Base-by-base conservation (phyloP, 2,329 filamentous ascomycete species). In the Pseudofabraea citricarpa region DNA sequence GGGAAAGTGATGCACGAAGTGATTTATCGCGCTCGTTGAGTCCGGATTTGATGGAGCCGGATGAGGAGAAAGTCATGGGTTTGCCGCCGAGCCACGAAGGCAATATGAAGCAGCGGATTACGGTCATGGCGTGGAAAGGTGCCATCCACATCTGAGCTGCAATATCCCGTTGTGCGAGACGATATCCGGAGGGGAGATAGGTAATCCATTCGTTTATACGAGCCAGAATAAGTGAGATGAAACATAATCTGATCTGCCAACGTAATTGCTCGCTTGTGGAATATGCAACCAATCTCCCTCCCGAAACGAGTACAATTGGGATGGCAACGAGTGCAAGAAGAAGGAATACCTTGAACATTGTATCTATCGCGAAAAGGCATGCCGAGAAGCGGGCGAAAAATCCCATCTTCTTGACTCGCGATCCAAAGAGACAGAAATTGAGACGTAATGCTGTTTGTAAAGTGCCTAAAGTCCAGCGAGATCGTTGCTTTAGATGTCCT, bases 91-190 rank as follows among this genome's bases (percentile, higher is more conserved):
- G 71, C 77, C 77, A 81, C 6, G 57, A 70, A 20, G 77, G 77
- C 3, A 81, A 65, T 12, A 80, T 52, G 54, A 81, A 81, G 2
- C 76, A 71, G 3, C 75, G 75, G 40, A 80, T 61, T 42, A 81
- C 71, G 53, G 72, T 75, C 9, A 79, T 64, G 1, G 75, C 74
- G 47, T 79, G 75, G 59, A 79, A 82, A 0, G 77, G 77, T 6
- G 77, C 70, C 77, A 81, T 81, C 77, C 78, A 82, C 21, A 81
- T 64, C 58, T 79, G 73, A 49, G 74, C 74, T 4, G 75, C 67
- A 2, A 70, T 69, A 29, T 75, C 75, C 42, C 77, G 69, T 58
- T 79, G 75, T 4, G 75, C 77, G 9, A 74, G 75, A 56, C 77
- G 72, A 54, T 81, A 81, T 16, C 78, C 77, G 2, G 75, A 70